These are phyloP conservation scores for Croton setiger DNA, from an alignment of 441 rosid genomes.

Conservation along the genomic window DNA sequence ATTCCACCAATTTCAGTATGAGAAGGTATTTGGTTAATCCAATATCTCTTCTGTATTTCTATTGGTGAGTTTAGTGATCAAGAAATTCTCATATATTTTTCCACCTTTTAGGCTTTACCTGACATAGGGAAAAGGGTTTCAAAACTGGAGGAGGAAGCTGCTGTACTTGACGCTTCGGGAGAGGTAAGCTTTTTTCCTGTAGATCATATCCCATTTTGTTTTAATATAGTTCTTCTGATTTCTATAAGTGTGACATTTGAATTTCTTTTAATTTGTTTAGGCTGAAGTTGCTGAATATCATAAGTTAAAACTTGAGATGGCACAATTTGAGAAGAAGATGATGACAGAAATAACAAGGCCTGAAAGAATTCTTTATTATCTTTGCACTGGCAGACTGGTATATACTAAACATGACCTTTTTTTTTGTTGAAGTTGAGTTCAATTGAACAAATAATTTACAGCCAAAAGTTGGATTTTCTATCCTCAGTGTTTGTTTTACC, in stretches of 20 bases:
- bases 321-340: constrained; percentile 86
- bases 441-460: not conserved
- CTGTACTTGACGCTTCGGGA: constrained; percentile 82
- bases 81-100: constrained; percentile 9
- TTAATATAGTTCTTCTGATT: not conserved
- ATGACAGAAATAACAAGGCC: constrained; percentile 93
- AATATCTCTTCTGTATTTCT: constrained; percentile 14
- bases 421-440: constrained; percentile 4
- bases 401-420: constrained; percentile 19
- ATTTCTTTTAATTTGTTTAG: constrained; percentile 36
- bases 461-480: not conserved
- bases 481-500: not conserved
- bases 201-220: constrained; percentile 1
- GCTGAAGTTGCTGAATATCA: constrained; percentile 89
- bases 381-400: constrained; percentile 93
- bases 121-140: constrained; percentile 74
- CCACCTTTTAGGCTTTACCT: constrained; percentile 66
- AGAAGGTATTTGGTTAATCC: constrained; percentile 58
- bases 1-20: constrained; percentile 95
- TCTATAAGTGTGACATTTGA: constrained; percentile 3
- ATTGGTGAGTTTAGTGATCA: constrained; percentile 13
- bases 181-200: constrained; percentile 46
- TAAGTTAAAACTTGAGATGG: constrained; percentile 79
- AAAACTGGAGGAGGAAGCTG: constrained; percentile 93
- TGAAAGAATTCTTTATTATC: constrained; percentile 85